A percentile compares a stretch with the other conserved stretches of the same genome.
These are phyloP conservation scores for Lachnellula suecica DNA, from an alignment of 2,329 filamentous ascomycete genomes.

Conservation along the genomic window DNA sequence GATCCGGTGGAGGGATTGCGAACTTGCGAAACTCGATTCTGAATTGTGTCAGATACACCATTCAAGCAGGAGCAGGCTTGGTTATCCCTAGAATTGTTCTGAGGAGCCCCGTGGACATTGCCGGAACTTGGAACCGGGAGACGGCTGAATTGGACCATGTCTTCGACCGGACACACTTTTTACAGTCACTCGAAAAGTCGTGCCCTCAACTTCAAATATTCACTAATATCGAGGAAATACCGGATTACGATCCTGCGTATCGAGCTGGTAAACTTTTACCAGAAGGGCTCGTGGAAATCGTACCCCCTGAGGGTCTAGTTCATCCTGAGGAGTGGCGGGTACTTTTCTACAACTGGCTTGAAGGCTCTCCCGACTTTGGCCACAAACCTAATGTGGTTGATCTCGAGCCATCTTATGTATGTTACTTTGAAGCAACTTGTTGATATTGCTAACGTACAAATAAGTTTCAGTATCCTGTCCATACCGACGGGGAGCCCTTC, in stretches of 20 bases:
- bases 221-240: too few species aligned
- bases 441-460: too few species aligned
- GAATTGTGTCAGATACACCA: constrained; percentile 41
- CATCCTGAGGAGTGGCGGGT: constrained; percentile 6
- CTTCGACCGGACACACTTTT: too few species aligned
- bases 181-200: too few species aligned
- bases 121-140: too few species aligned
- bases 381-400: constrained; percentile 38
- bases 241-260: too few species aligned
- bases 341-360: constrained; percentile 6
- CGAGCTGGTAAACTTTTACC: too few species aligned
- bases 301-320: constrained; percentile 5
- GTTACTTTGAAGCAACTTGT: too few species aligned
- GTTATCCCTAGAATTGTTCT: constrained; percentile 38
- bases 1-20: constrained; percentile 39
- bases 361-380: background rate
- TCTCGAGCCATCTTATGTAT: constrained; percentile 39
- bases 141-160: too few species aligned
- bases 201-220: too few species aligned
- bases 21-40: constrained; percentile 42
- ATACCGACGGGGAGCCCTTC: constrained; percentile 35
- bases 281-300: constrained; percentile 7
- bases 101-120: too few species aligned
- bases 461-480: constrained; percentile 39
- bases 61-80: constrained; percentile 36